A percentile compares a stretch with the other conserved stretches of the same genome.
These are phyloP conservation scores for Platanthera guangdongensis DNA, from an alignment of 106 monocot genomes.

Conservation along the genomic window DNA sequence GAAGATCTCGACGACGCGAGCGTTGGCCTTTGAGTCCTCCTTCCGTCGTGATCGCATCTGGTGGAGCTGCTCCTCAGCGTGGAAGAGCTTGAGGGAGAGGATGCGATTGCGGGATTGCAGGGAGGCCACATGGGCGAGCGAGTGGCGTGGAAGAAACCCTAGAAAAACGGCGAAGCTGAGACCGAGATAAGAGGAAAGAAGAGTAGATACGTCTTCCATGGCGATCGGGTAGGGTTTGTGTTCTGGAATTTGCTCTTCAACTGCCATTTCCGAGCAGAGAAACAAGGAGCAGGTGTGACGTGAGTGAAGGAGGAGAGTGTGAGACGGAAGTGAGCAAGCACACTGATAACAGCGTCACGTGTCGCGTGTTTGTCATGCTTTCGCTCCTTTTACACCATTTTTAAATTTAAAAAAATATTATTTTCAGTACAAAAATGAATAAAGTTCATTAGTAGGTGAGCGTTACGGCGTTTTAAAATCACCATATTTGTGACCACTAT, in stretches of 20 bases:
- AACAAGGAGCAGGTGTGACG: neutral
- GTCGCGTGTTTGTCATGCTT: too few relatives aligned
- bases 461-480: too few relatives aligned
- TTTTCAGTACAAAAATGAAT: too few relatives aligned
- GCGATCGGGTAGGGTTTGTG: neutral
- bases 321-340: too few relatives aligned
- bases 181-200: constrained; percentile 58
- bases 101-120: constrained; percentile 69
- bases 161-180: constrained; percentile 61
- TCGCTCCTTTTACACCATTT: too few relatives aligned
- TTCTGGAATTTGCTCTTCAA: neutral
- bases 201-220: neutral
- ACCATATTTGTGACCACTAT: too few relatives aligned
- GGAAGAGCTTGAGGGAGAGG: constrained; percentile 58
- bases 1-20: constrained; percentile 93
- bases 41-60: constrained; percentile 50
- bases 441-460: too few relatives aligned
- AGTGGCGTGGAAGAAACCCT: constrained; percentile 40
- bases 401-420: too few relatives aligned
- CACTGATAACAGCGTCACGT: too few relatives aligned
- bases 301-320: too few relatives aligned
- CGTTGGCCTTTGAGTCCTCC: constrained; percentile 90
- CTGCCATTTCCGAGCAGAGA: neutral
- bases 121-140: constrained; percentile 35
- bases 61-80: constrained; percentile 77